Evolutionary conservation across 208 protist genomes (phyloP).

Genomic region (Jaenimonas drosophilae): DNA sequence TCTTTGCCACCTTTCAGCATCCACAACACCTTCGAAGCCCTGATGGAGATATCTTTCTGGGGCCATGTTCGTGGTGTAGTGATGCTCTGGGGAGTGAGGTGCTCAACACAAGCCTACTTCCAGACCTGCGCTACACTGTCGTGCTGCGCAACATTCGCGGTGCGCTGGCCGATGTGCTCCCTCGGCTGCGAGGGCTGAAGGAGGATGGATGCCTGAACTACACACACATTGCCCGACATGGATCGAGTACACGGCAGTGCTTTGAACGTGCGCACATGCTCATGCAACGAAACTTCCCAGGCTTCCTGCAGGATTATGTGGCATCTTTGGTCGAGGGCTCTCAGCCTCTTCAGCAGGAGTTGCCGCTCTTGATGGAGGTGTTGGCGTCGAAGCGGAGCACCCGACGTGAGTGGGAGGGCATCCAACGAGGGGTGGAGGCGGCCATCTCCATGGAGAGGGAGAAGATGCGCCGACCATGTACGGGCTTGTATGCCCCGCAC

Average conservation of each 20-base stretch:
- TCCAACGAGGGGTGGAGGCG: conserved; percentile 19
- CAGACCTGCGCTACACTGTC: conserved; percentile 48
- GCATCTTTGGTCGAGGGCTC: conserved; percentile 49
- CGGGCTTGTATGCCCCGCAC: conserved; percentile 68
- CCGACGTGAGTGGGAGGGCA: conserved; percentile 24
- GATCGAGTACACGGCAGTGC: conserved; percentile 28
- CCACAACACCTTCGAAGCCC: conserved; percentile 2
- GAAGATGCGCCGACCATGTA: conserved; percentile 20
- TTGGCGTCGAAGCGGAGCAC: conserved; percentile 19
- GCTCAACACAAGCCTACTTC: conserved; percentile 51
- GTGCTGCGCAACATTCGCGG: conserved; percentile 52
- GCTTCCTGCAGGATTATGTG: conserved; percentile 45
- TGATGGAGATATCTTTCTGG: conserved; percentile 24
- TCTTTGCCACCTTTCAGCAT: neutral
- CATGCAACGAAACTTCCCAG: conserved; percentile 53
- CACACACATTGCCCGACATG: conserved; percentile 64
- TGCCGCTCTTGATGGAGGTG: conserved; percentile 35
- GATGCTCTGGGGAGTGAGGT: conserved; percentile 2
- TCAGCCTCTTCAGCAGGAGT: conserved; percentile 38
- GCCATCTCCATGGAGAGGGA: conserved; percentile 27
- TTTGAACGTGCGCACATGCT: conserved; percentile 52
- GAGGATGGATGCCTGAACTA: conserved; percentile 65
- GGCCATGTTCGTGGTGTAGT: conserved; percentile 15
- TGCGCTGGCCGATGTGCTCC: conserved; percentile 54
- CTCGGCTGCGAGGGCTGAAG: conserved; percentile 30